Conservation (phyloP, 2,329 filamentous ascomycete species). For the Decorospora gaudefroyi region DNA sequence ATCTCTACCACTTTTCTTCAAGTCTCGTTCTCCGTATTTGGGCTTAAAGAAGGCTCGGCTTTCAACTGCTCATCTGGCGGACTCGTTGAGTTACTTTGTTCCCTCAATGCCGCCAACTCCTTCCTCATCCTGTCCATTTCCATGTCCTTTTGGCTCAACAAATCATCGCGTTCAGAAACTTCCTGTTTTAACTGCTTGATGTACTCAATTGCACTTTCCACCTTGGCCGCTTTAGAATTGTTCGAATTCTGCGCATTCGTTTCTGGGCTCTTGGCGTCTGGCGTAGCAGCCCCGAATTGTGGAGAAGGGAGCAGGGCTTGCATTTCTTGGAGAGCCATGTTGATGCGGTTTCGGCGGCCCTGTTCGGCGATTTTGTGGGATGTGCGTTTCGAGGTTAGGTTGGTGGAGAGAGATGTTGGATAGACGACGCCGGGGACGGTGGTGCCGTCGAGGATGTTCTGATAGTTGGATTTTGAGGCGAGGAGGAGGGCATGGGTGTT, state of each 20-base stretch:
- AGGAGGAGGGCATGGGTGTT: constrained; percentile 73
- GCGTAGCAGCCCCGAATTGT: constrained; percentile 39
- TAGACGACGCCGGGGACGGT: constrained; percentile 88
- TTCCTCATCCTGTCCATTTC: constrained; percentile 58
- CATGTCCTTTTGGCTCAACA: constrained; percentile 67
- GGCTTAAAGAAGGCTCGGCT: constrained; percentile 19
- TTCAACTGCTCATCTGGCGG: constrained; percentile 18
- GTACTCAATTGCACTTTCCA: constrained; percentile 96
- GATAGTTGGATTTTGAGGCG: constrained; percentile 95
- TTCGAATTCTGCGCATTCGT: constrained; percentile 44
- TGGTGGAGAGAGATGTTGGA: constrained; percentile 86
- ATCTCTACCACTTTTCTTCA: constrained; percentile 12
- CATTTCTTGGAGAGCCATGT: constrained; percentile 89
- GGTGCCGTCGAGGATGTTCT: constrained; percentile 94
- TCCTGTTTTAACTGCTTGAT: constrained; percentile 84
- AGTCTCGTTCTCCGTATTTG: constrained; percentile 17
- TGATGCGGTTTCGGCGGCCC: constrained; percentile 91
- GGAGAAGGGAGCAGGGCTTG: constrained; percentile 75
- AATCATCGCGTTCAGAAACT: constrained; percentile 65
- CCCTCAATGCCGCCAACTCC: constrained; percentile 53
- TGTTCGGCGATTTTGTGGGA: constrained; percentile 98
- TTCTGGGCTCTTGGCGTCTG: constrained; percentile 46
- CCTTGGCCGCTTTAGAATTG: constrained; percentile 88
- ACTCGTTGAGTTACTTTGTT: constrained; percentile 24
- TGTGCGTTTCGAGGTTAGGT: constrained; percentile 92